phyloP scores from a whole-genome alignment of 257 asterid species.

The Przewalskia tangutica region DNA sequence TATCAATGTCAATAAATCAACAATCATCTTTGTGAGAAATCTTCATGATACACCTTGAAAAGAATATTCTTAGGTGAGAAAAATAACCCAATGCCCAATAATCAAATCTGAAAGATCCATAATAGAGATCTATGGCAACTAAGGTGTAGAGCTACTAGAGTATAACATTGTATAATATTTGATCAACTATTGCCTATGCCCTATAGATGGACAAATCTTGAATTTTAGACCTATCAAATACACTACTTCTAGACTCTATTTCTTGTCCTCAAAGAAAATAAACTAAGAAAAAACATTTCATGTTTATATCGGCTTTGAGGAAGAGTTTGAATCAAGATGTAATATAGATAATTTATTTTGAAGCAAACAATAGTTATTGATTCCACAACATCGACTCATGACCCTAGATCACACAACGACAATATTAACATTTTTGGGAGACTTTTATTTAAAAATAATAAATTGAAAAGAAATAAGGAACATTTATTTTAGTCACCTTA shows the following conservation, averaged over 20 bases:
- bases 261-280: not conserved
- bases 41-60: not conserved
- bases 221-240: not conserved
- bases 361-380: not conserved
- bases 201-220: not conserved
- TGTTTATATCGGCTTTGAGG: not conserved
- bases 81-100: not conserved
- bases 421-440: not conserved
- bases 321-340: not conserved
- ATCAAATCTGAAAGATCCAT: not conserved
- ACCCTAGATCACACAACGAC: not conserved
- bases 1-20: not conserved
- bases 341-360: not conserved
- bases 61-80: not conserved
- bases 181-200: not conserved
- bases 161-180: not conserved
- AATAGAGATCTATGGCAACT: not conserved
- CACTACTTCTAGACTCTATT: not conserved
- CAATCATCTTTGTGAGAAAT: not conserved
- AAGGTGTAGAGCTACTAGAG: not conserved
- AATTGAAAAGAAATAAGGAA: not conserved
- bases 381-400: not conserved
- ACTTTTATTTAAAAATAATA: not conserved
- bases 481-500: not conserved
- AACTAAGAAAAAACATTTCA: not conserved